A percentile compares a stretch with the other conserved stretches of the same genome.
These are phyloP conservation scores for Coemansia sp. DNA, from an alignment of 192 early-diverging fungal genomes.

Conservation along the genomic window DNA sequence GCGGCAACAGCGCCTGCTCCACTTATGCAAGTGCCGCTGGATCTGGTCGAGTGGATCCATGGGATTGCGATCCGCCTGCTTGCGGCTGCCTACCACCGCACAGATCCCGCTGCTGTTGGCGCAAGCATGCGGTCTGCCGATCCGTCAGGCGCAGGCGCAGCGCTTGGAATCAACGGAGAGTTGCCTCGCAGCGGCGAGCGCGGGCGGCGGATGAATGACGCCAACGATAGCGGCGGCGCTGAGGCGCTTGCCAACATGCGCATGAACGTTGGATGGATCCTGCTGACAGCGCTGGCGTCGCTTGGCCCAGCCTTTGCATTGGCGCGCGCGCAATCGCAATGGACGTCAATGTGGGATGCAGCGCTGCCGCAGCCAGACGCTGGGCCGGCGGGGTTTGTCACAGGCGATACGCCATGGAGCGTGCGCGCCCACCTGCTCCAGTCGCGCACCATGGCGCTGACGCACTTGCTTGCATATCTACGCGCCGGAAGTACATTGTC, in stretches of 20 bases:
- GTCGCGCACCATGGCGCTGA: constrained; percentile 27
- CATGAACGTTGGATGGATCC: constrained; percentile 37
- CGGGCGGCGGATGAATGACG: not conserved
- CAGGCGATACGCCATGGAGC: constrained; percentile 23
- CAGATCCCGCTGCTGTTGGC: constrained; percentile 20
- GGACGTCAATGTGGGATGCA: constrained; percentile 26
- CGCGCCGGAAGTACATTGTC: not conserved
- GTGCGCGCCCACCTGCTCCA: constrained; percentile 32
- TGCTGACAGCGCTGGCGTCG: constrained; percentile 24
- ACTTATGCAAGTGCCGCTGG: constrained; percentile 61
- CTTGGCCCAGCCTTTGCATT: constrained; percentile 13
- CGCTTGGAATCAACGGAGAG: constrained; percentile 2
- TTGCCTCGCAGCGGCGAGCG: not conserved
- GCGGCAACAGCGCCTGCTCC: constrained; percentile 27
- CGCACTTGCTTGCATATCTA: constrained; percentile 27
- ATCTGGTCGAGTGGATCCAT: constrained; percentile 77
- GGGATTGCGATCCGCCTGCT: constrained; percentile 76
- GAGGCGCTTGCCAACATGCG: constrained; percentile 30
- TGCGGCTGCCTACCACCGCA: constrained; percentile 52
- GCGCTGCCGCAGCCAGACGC: constrained; percentile 33
- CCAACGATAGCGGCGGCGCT: not conserved
- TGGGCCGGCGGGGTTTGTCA: constrained; percentile 24
- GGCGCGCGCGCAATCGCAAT: constrained; percentile 15
- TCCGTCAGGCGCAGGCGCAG: constrained; percentile 1
- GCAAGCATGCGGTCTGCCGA: constrained; percentile 1